phyloP scores from a whole-genome alignment of 805 yeast genomes.

The Pichia pseudocactophila region DNA sequence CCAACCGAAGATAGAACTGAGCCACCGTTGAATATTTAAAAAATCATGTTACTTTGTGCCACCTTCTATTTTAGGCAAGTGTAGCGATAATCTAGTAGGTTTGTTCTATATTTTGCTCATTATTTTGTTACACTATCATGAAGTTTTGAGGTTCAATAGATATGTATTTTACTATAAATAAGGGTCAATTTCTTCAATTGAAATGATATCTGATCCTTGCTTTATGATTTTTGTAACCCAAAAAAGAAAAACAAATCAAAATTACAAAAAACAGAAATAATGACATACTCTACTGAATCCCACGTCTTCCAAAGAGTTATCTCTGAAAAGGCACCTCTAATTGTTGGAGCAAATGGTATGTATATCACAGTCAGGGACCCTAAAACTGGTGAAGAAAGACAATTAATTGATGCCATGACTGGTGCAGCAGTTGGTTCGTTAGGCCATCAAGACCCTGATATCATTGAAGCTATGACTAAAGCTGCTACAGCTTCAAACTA shows the following conservation, averaged over 20 bases:
- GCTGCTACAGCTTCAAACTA: conserved; percentile 31
- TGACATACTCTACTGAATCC: conserved; percentile 11
- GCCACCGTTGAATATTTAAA: no score
- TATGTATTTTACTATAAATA: no score
- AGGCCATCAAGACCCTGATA: conserved; percentile 36
- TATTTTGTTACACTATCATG: no score
- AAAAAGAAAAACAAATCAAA: neutral
- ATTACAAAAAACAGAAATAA: neutral
- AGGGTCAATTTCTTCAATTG: no score
- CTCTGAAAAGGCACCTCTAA: conserved; percentile 16
- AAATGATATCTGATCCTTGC: neutral
- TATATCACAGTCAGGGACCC: conserved; percentile 29
- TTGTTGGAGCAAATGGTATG: conserved; percentile 17
- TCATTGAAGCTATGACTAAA: conserved; percentile 31
- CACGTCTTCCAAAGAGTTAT: conserved; percentile 17
- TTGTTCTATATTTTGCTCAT: no score
- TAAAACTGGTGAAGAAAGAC: conserved; percentile 28
- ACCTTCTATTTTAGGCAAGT: no score
- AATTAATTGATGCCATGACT: conserved; percentile 36
- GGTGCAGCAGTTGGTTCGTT: conserved; percentile 47
- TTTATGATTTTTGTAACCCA: neutral
- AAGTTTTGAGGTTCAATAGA: no score
- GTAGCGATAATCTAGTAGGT: no score
- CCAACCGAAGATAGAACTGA: neutral
- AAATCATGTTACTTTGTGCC: no score